Evolutionary conservation across 768 basidiomycete genomes (phyloP), one percentile per base, ranked within the genome.

Genomic region (Kwoniella dejecticola): DNA sequence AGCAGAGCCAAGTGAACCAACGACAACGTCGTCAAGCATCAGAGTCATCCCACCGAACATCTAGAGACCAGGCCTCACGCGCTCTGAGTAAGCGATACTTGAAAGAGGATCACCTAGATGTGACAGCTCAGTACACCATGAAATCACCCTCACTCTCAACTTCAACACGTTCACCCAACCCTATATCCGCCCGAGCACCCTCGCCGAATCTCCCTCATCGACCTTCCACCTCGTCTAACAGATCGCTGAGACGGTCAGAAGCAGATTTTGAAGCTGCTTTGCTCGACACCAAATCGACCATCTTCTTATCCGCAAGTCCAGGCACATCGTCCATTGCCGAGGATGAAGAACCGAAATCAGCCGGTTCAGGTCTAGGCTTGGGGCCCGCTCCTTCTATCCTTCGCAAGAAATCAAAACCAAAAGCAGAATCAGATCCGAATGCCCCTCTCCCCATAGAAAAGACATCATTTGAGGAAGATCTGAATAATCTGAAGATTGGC

Each of bases 391-490:
- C n/a, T n/a, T n/a, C n/a, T n/a, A n/a, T n/a, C n/a, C n/a, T n/a
- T n/a, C n/a, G n/a, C n/a, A 50, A 27, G 30, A 50, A 48, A 3
- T 29, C 33, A 7, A 50, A 26, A 42, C 17, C 41, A 42, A n/a
- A n/a, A 5, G 19, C 6, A 42, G 41, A 12, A 30, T 26, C 17
- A 38, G 63, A 66, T 38, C 23, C 29, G 8, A 64, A 69, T 46
- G 57, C 64, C n/a, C 67, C 67, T 8, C 24, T 57, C 11, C 57
- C 68, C 6, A 53, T 68, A 5, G 66, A 62, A 29, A 70, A 75
- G 38, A 19, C 63, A 30, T 69, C 68, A 40, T 75, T 71, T 38
- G 73, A 75, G 29, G 68, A 71, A 15, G 70, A 75, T 47, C 41
- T 71, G 59, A 42, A 57, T 19, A 27, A 46, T n/a, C 26, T 42